A percentile compares a stretch with the other conserved stretches of the same genome.
phyloP scores from a whole-genome alignment of 495 filamentous ascomycete genomes.

The Patellaria atrata region DNA sequence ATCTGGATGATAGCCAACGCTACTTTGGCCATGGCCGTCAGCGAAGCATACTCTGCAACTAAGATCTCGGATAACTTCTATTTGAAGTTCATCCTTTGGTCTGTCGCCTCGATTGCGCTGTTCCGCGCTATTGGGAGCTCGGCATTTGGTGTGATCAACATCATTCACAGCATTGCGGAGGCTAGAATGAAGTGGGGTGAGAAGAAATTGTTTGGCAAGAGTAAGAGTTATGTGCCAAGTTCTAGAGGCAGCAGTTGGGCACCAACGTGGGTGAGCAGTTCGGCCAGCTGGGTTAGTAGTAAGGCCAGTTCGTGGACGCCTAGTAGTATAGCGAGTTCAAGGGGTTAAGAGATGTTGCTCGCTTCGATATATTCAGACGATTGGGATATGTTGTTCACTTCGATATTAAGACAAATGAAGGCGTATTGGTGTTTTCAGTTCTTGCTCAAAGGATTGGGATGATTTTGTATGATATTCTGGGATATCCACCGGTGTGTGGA shows the following conservation, averaged over 20 bases:
- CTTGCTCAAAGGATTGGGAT: too few species aligned
- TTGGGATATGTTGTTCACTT: too few species aligned
- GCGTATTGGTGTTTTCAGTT: too few species aligned
- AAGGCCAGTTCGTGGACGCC: too few species aligned
- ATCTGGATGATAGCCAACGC: constrained; percentile 89
- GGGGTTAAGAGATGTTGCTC: too few species aligned
- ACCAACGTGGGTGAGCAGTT: background rate
- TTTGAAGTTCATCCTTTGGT: constrained; percentile 84
- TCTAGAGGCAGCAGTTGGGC: constrained; percentile 5
- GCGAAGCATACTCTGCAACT: constrained; percentile 62
- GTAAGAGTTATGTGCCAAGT: constrained; percentile 7
- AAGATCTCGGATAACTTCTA: constrained; percentile 75
- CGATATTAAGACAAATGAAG: too few species aligned
- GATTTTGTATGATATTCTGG: too few species aligned
- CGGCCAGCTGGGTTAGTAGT: background rate
- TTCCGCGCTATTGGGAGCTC: constrained; percentile 73
- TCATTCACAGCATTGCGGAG: constrained; percentile 73
- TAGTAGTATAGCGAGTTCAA: too few species aligned
- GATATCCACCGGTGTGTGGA: too few species aligned
- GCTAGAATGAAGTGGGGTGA: constrained; percentile 48
- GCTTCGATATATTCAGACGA: too few species aligned
- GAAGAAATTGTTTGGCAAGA: constrained; percentile 10
- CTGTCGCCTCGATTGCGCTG: constrained; percentile 69
- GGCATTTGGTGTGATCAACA: constrained; percentile 66
- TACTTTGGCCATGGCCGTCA: constrained; percentile 82